Evolutionary conservation across 2,329 filamentous ascomycete genomes (phyloP).

Genomic region (Fusarium sp.): DNA sequence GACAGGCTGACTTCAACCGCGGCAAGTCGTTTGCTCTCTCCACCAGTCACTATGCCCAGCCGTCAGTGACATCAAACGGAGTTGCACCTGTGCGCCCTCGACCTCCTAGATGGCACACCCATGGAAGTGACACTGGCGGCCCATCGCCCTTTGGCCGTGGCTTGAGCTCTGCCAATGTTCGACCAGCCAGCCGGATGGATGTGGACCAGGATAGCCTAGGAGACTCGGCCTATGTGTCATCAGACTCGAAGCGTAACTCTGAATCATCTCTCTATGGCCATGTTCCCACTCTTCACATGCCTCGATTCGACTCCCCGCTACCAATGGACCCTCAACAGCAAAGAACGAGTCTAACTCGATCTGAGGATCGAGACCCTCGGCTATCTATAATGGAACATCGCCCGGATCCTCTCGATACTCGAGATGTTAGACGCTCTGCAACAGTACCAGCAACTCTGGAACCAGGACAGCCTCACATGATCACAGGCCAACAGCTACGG

Average conservation of each 20-base stretch:
- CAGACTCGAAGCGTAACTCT: slow-evolving; percentile 63
- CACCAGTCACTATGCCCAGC: slow-evolving; percentile 55
- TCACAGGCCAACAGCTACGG: slow-evolving; percentile 63
- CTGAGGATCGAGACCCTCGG: slow-evolving; percentile 63
- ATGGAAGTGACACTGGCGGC: slow-evolving; percentile 54
- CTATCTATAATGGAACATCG: slow-evolving; percentile 63
- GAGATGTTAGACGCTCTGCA: slow-evolving; percentile 51
- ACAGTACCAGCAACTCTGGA: slow-evolving; percentile 64
- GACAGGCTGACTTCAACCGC: slow-evolving; percentile 73
- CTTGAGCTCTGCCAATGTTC: slow-evolving; percentile 31
- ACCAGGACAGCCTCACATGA: slow-evolving; percentile 57
- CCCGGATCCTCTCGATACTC: slow-evolving; percentile 48
- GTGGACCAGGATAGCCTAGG: slow-evolving; percentile 56
- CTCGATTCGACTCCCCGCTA: slow-evolving; percentile 53
- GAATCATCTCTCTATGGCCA: slow-evolving; percentile 55
- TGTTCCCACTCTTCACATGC: slow-evolving; percentile 52
- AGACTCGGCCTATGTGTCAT: slow-evolving; percentile 65
- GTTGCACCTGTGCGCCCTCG: slow-evolving; percentile 51
- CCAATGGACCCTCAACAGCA: slow-evolving; percentile 42
- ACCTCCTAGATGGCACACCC: slow-evolving; percentile 59
- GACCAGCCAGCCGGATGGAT: slow-evolving; percentile 50
- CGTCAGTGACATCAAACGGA: slow-evolving; percentile 35
- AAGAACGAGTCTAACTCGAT: slow-evolving; percentile 48
- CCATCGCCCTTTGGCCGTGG: slow-evolving; percentile 46
- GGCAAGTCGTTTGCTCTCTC: slow-evolving; percentile 57